phyloP scores from a whole-genome alignment of 441 rosid species.

The Breynia disticha region DNA sequence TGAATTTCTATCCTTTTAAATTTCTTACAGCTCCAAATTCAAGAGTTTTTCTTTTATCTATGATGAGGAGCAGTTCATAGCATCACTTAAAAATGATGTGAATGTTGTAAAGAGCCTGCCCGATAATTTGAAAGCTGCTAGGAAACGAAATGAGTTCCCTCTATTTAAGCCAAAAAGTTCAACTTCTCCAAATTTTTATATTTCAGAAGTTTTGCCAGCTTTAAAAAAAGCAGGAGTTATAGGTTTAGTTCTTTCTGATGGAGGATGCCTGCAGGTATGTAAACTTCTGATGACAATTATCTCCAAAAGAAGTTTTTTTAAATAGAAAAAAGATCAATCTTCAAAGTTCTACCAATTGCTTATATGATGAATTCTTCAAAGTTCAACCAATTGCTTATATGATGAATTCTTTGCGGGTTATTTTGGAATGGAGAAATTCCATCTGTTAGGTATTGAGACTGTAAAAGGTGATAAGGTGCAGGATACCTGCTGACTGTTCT shows the following conservation, averaged over 20 bases:
- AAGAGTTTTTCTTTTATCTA: constrained; percentile 94
- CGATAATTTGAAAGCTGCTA: constrained; percentile 65
- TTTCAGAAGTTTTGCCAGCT: constrained; percentile 67
- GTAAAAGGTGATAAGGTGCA: no score
- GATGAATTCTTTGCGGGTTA: no score
- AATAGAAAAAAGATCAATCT: no score
- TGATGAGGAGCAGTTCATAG: constrained; percentile 90
- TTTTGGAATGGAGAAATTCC: no score
- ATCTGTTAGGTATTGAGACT: no score
- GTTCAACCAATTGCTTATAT: no score
- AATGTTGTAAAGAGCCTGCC: constrained; percentile 64
- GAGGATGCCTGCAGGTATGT: constrained; percentile 92
- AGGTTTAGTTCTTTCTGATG: constrained; percentile 67
- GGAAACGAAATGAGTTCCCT: constrained; percentile 67
- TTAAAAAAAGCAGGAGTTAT: constrained; percentile 62
- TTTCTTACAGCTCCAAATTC: constrained; percentile 58
- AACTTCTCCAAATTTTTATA: constrained; percentile 70
- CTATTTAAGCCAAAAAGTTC: constrained; percentile 68
- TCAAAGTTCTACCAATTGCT: no score
- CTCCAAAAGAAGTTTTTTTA: no score
- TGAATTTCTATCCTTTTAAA: constrained; percentile 2
- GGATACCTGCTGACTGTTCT: no score
- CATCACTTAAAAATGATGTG: constrained; percentile 77
- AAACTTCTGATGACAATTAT: background rate
- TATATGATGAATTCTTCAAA: no score